phyloP scores from a whole-genome alignment of 352 stramenopile genomes.

The Phytophthora chlamydospora region DNA sequence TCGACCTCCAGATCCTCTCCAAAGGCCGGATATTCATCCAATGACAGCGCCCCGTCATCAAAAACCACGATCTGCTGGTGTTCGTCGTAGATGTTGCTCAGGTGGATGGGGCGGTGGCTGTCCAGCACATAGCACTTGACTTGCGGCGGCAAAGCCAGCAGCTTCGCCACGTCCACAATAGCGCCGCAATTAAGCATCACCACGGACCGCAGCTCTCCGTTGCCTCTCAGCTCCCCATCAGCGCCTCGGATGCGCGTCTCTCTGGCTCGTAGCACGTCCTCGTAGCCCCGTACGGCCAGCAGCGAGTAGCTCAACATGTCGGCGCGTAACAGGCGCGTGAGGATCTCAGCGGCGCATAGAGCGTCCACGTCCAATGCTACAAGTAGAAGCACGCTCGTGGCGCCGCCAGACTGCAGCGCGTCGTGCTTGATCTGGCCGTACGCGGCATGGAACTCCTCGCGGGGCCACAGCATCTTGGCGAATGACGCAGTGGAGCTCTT shows the following conservation, averaged over 20 bases:
- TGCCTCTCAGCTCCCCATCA: conserved; percentile 36
- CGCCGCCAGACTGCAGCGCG: conserved; percentile 60
- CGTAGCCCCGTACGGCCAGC: conserved; percentile 80
- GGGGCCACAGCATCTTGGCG: conserved; percentile 75
- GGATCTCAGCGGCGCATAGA: conserved; percentile 94
- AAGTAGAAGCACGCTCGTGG: conserved; percentile 92
- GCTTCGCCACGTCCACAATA: conserved; percentile 89
- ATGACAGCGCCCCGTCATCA: conserved; percentile 70
- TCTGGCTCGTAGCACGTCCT: conserved; percentile 81
- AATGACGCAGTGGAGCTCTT: conserved; percentile 7
- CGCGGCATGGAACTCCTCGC: conserved; percentile 84
- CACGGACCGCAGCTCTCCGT: conserved; percentile 85
- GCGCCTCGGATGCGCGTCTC: conserved; percentile 71
- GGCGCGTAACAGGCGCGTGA: conserved; percentile 81
- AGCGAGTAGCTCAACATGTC: conserved; percentile 82
- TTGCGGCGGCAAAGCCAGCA: conserved; percentile 71
- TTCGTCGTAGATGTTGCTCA: conserved; percentile 95
- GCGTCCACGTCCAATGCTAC: conserved; percentile 95
- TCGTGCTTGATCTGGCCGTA: conserved; percentile 87
- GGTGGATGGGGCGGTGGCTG: conserved; percentile 95
- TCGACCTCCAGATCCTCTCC: conserved; percentile 83
- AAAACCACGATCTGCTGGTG: conserved; percentile 84
- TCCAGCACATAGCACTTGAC: conserved; percentile 96
- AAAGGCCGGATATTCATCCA: conserved; percentile 85
- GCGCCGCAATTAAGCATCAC: conserved; percentile 96